Evolutionary conservation across 495 filamentous ascomycete species (phyloP), one percentile per base, ranked within the genome.

Genomic region (Haplographium delicatum): DNA sequence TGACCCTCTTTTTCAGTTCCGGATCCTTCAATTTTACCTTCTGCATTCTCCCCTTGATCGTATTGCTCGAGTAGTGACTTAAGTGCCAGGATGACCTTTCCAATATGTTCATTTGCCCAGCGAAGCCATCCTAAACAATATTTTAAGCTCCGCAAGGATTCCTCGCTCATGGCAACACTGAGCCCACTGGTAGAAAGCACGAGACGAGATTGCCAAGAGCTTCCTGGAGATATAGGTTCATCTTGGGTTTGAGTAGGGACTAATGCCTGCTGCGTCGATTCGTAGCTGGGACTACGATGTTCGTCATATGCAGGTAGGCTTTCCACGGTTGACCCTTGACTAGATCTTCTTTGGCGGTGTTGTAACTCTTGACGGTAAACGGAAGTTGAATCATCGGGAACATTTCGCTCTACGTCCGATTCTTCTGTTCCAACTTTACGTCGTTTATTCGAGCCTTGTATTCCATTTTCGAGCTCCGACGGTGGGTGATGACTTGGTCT

Each of bases 101-200:
- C 78, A 31, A 97, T 71, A 61, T 86, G 84, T 10, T 76, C 78
- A 54, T 91, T 94, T 2, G 85, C 84, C 74, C 80, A 79, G 35
- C 79, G 74, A n/a, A 96, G 71, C 73, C 84, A 83, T 16, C 75
- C 72, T 13, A 96, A 69, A 57, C 87, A 93, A 57, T 83, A 88
- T 58, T 83, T 84, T 22, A 97, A 70, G 50, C 80, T 87, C 10
- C 78, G 72, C 10, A 94, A 68, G 38, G 85, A 90, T 58, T 89
- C 84, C 18, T 94, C 86, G 58, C 82, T 90, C 75, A 97, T 86
- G 0, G 91, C 89, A 16, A 90, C 83, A 26, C 88, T 84, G 2
- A 96, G 72, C 0, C 88, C 89, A 0, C 86, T 91, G 0, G 90
- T 94, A 11, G 82, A 83, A 51, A 94, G 82, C 18, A 94, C 80